Conservation (phyloP, 495 filamentous ascomycete genomes). For the Aspergillus haitiensis region DNA sequence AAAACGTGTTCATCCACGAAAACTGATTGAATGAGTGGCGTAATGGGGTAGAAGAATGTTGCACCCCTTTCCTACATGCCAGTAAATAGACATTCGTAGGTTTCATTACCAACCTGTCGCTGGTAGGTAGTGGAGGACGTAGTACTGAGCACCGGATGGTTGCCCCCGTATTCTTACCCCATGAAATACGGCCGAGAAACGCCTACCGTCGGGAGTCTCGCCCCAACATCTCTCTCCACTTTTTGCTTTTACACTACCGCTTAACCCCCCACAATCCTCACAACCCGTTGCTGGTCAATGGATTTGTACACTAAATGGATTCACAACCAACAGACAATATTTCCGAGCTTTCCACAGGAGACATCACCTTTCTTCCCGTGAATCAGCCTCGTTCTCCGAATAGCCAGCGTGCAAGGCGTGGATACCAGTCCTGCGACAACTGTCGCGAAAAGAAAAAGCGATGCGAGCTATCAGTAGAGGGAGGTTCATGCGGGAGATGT, state of each 20-base stretch:
- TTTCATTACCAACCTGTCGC: background rate
- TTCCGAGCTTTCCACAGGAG: background rate
- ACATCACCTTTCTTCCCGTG: background rate
- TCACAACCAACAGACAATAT: background rate
- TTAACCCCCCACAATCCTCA: too few relatives aligned
- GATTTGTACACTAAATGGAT: background rate
- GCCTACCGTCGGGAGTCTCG: background rate
- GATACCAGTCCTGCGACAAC: slow-evolving; percentile 9
- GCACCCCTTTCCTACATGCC: background rate
- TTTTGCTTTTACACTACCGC: background rate
- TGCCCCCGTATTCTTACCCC: background rate
- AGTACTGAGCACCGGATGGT: background rate
- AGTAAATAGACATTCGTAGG: background rate
- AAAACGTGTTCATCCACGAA: background rate
- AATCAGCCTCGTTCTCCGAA: slow-evolving; percentile 2
- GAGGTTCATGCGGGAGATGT: background rate
- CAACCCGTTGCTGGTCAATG: too few relatives aligned
- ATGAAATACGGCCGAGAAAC: background rate
- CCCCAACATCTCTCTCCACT: background rate
- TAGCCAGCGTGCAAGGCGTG: background rate
- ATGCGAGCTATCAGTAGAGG: background rate
- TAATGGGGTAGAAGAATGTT: background rate
- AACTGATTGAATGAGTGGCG: background rate
- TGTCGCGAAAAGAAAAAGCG: slow-evolving; percentile 7
- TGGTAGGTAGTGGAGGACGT: background rate